Base-by-base conservation (phyloP, 2,329 filamentous ascomycete genomes). In the Alternaria rosae region DNA sequence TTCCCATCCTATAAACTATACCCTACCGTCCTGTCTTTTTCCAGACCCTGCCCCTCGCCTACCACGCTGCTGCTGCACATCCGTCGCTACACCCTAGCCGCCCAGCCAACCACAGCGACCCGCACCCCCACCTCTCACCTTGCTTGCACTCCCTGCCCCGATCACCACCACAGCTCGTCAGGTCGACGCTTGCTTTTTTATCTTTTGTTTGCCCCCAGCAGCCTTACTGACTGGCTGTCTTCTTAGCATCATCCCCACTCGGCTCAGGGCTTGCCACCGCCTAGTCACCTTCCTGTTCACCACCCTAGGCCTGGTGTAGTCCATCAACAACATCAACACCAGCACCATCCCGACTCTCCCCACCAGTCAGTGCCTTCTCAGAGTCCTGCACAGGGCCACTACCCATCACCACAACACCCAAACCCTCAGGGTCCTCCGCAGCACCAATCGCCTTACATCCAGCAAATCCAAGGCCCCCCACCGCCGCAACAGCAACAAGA, bases 231-330 rank as follows among this genome's bases (percentile, higher is more conserved):
- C 76, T 68, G 65, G 59, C 50, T 65, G 59, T 64, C 64, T 25
- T 69, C 69, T 74, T 88, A 92, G 89, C 90, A 92, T 86, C 90
- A 91, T 84, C 86, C 88, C 83, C 89, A 91, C 84, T 87, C 90
- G 80, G 88, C 88, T 82, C 88, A 91, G 85, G 90, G 89, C 87
- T 88, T 89, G 82, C 87, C 88, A 74, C 81, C 84, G 75, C 83
- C 83, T 65, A 83, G 85, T 71, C 84, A 91, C 77, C 86, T 77
- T 54, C 75, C 72, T 60, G 75, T 91, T 70, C 90, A 91, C 70
- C 89, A 91, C 78, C 86, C 89, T 73, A 88, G 91, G 78, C 88
- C 91, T 67, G 87, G 89, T 74, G 89, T 92, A 74, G 88, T 92
- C 72, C 83, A 84, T 72, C 72, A 76, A 25, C 74, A 76, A 50